These are phyloP conservation scores for Trematosphaeria pertusa DNA, from an alignment of 2,329 filamentous ascomycete species.

Conservation along the genomic window DNA sequence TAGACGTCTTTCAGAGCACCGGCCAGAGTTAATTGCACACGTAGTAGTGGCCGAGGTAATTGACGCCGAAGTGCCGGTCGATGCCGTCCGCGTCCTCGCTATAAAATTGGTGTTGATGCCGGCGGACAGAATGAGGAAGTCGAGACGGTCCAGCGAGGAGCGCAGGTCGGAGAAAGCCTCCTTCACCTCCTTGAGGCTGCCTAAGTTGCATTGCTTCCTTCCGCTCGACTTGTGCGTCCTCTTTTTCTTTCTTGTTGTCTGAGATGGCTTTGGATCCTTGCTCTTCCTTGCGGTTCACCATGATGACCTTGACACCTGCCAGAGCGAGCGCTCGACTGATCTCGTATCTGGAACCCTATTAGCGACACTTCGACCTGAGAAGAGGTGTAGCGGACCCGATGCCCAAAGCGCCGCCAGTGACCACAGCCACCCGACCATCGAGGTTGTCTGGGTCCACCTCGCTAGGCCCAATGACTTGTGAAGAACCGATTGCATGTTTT, in stretches of 20 bases:
- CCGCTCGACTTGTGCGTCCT: constrained; percentile 40
- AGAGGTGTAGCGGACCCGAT: constrained; percentile 49
- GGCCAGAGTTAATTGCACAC: constrained; percentile 53
- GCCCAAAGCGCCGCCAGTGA: constrained; percentile 50
- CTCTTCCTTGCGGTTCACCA: constrained; percentile 46
- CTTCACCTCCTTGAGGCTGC: constrained; percentile 47
- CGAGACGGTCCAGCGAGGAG: constrained; percentile 47
- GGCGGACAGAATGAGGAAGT: constrained; percentile 53
- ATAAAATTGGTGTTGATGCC: constrained; percentile 54
- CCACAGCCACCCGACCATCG: constrained; percentile 46
- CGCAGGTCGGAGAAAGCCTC: constrained; percentile 48
- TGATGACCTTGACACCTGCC: constrained; percentile 28
- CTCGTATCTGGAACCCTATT: constrained; percentile 20
- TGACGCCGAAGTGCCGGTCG: constrained; percentile 52
- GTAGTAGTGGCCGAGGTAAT: constrained; percentile 56
- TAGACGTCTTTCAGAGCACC: constrained; percentile 51
- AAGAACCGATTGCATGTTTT: constrained; percentile 50
- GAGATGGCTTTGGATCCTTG: constrained; percentile 49
- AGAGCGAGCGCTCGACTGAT: constrained; percentile 22
- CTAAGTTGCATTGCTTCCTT: constrained; percentile 52
- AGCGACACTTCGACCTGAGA: no score
- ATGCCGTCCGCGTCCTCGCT: constrained; percentile 48
- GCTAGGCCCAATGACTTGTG: constrained; percentile 47
- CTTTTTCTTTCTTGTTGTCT: constrained; percentile 37
- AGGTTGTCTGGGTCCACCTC: constrained; percentile 42